These are phyloP conservation scores for Starmerella apicola DNA, from an alignment of 805 yeast species.

Conservation along the genomic window DNA sequence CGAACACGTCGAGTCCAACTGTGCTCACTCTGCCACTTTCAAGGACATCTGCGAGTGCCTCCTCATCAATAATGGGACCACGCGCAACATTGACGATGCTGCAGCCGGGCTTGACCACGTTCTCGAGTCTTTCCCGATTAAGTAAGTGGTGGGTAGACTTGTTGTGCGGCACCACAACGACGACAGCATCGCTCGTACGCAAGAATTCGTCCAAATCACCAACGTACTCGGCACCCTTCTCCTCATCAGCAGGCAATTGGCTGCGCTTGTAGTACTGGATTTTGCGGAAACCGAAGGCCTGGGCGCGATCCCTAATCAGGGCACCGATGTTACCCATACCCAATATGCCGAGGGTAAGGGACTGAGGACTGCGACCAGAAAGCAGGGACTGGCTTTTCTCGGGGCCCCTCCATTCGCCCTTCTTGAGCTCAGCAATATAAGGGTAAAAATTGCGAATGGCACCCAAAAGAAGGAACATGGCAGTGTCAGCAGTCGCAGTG, in stretches of 20 bases:
- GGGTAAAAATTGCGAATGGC: slow-evolving; percentile 37
- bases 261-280: slow-evolving; percentile 40
- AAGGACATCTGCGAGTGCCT: slow-evolving; percentile 39
- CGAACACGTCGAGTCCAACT: slow-evolving; percentile 56
- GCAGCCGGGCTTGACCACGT: slow-evolving; percentile 63
- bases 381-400: slow-evolving; percentile 26
- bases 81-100: slow-evolving; percentile 76
- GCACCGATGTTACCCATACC: slow-evolving; percentile 57
- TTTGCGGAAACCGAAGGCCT: slow-evolving; percentile 38
- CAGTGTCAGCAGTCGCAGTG: slow-evolving; percentile 45
- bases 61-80: slow-evolving; percentile 64
- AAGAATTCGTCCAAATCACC: slow-evolving; percentile 46
- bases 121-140: slow-evolving; percentile 43
- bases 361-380: slow-evolving; percentile 38
- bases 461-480: slow-evolving; percentile 37
- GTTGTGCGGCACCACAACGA: slow-evolving; percentile 70
- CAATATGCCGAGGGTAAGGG: slow-evolving; percentile 40
- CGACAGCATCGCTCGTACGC: slow-evolving; percentile 50
- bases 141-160: slow-evolving; percentile 56
- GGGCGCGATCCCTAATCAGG: slow-evolving; percentile 38
- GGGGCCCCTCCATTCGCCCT: slow-evolving; percentile 35
- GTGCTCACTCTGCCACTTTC: slow-evolving; percentile 42
- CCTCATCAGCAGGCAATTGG: slow-evolving; percentile 35
- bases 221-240: slow-evolving; percentile 35
- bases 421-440: slow-evolving; percentile 32